Percentiles rank a stretch among this genome's conserved stretches.
Evolutionary conservation across 345 rosid species (phyloP).

Genomic region (Lepidium africanum): DNA sequence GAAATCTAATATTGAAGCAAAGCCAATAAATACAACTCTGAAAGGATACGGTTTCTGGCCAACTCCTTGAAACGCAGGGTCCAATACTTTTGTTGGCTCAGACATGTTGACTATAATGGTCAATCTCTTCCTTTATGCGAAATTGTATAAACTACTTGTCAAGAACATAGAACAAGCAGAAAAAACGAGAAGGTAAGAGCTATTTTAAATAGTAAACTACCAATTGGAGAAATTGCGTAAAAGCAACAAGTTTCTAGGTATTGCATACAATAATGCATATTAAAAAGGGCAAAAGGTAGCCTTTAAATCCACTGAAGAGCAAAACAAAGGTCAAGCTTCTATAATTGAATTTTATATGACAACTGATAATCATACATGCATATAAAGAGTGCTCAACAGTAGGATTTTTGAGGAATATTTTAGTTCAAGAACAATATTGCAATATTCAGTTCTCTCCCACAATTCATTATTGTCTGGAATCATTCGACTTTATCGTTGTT

Average conservation of each 20-base stretch:
- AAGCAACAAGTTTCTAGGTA: neutral
- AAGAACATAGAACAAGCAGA: neutral
- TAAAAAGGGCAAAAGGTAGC: neutral
- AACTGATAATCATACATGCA: neutral
- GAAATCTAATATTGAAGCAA: neutral
- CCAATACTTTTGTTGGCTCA: constrained; percentile 66
- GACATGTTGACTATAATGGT: constrained; percentile 43
- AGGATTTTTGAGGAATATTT: neutral
- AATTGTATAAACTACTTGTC: constrained; percentile 11
- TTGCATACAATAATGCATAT: neutral
- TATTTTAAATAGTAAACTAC: neutral
- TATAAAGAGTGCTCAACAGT: neutral
- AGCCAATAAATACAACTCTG: neutral
- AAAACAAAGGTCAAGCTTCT: neutral
- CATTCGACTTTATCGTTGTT: neutral
- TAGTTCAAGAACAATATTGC: neutral
- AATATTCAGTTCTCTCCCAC: neutral
- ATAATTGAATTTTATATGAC: neutral
- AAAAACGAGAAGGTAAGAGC: neutral
- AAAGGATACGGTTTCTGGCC: constrained; percentile 98
- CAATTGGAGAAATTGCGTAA: neutral
- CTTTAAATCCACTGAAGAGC: neutral
- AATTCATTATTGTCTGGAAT: neutral
- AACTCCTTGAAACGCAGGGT: constrained; percentile 92
- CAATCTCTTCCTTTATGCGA: constrained; percentile 6